A percentile compares a stretch with the other conserved stretches of the same genome.
Evolutionary conservation across 2,329 filamentous ascomycete species (phyloP).

Genomic region (Calycina marina): DNA sequence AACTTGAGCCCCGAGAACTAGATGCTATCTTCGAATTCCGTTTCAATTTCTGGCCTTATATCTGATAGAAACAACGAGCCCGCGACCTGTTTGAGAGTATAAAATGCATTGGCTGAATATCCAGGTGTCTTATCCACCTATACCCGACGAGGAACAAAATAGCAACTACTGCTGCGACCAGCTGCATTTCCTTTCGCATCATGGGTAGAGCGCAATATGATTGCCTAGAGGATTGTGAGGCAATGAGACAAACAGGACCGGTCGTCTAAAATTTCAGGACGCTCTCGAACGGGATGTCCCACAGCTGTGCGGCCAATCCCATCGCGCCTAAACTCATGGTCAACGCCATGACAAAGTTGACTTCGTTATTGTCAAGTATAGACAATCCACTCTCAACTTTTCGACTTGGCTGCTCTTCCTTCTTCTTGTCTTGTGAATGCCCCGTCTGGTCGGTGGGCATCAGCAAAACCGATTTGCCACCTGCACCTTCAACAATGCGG

Average conservation of each 20-base stretch:
- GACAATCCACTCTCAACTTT: slow-evolving; percentile 55
- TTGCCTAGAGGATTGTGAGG: no score
- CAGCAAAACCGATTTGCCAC: slow-evolving; percentile 46
- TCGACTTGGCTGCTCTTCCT: slow-evolving; percentile 30
- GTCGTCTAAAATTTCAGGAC: slow-evolving; percentile 22
- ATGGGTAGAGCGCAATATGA: background rate
- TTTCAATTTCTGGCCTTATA: no score
- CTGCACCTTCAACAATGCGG: slow-evolving; percentile 78
- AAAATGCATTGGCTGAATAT: background rate
- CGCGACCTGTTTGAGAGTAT: no score
- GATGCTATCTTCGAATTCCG: no score
- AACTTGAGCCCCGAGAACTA: no score
- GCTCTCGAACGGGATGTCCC: slow-evolving; percentile 36
- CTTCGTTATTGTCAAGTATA: slow-evolving; percentile 84
- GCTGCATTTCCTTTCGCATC: background rate
- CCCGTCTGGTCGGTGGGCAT: slow-evolving; percentile 19
- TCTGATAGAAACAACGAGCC: no score
- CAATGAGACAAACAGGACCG: no score
- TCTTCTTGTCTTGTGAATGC: slow-evolving; percentile 22
- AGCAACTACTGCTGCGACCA: background rate
- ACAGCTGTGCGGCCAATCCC: slow-evolving; percentile 44
- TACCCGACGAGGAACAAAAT: background rate
- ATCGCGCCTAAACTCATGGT: slow-evolving; percentile 71
- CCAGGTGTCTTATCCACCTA: background rate
- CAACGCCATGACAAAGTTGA: slow-evolving; percentile 84